These are phyloP conservation scores for Loxodes magnus DNA, from an alignment of 73 alveolate species.

Conservation along the genomic window DNA sequence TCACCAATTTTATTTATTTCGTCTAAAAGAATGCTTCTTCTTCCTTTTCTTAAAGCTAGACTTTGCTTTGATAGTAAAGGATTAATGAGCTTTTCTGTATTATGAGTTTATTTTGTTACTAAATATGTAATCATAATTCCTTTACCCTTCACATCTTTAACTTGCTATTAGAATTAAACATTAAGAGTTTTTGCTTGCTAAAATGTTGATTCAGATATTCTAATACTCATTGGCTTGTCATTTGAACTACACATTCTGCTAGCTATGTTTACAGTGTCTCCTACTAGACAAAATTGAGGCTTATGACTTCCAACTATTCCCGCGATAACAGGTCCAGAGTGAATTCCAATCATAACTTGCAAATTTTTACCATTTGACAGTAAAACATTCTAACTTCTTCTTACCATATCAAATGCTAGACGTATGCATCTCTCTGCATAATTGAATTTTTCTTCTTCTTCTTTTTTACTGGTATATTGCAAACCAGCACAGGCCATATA, in stretches of 20 bases:
- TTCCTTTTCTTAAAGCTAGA: no score
- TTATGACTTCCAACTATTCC: constrained; percentile 97
- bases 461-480: constrained; percentile 18
- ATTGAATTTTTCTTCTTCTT: constrained; percentile 14
- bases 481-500: constrained; percentile 78
- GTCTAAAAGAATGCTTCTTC: no score
- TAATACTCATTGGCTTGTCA: background rate
- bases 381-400: background rate
- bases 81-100: no score
- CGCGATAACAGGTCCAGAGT: constrained; percentile 91
- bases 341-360: constrained; percentile 87
- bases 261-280: constrained; percentile 96
- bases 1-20: no score
- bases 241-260: constrained; percentile 89
- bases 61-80: no score
- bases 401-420: background rate
- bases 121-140: background rate
- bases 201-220: background rate
- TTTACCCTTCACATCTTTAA: constrained; percentile 9
- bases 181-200: background rate
- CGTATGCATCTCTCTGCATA: background rate
- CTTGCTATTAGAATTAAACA: background rate
- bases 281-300: constrained; percentile 95
- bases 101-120: no score
- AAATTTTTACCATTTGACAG: background rate